Evolutionary conservation across 176 grass and related monocot species (phyloP).

Genomic region (Coix lacrymajobi): DNA sequence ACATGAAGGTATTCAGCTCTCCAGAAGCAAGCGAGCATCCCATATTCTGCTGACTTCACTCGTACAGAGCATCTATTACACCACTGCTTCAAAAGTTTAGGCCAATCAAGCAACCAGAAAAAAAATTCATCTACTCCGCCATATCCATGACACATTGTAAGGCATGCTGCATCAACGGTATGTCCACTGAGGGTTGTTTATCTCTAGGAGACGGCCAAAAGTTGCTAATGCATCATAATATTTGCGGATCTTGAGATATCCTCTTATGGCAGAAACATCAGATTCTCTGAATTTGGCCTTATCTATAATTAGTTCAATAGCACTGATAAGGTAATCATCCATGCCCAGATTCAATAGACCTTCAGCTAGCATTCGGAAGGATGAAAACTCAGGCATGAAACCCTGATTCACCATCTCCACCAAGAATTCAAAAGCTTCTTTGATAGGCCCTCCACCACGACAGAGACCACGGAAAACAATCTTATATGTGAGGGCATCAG

Average conservation of each 20-base stretch:
- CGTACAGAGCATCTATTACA: not conserved
- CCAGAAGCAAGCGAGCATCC: slow-evolving; percentile 6
- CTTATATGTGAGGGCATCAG: slow-evolving; percentile 78
- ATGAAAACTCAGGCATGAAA: slow-evolving; percentile 72
- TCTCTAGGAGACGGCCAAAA: slow-evolving; percentile 54
- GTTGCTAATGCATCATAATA: slow-evolving; percentile 80
- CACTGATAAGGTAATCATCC: slow-evolving; percentile 63
- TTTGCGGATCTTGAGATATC: slow-evolving; percentile 71
- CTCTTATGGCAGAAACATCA: slow-evolving; percentile 72
- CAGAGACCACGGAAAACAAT: slow-evolving; percentile 78
- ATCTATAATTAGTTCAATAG: slow-evolving; percentile 60
- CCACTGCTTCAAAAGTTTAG: not conserved
- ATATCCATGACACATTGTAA: slow-evolving; percentile 5
- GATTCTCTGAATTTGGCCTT: slow-evolving; percentile 48
- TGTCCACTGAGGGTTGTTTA: slow-evolving; percentile 32
- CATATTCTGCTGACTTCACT: not conserved
- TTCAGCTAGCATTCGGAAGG: slow-evolving; percentile 75
- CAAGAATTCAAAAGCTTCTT: slow-evolving; percentile 84
- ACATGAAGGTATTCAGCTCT: not conserved
- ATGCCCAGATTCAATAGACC: slow-evolving; percentile 73
- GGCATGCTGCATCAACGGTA: slow-evolving; percentile 20
- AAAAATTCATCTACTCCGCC: not conserved
- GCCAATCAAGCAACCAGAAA: slow-evolving; percentile 20
- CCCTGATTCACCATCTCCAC: slow-evolving; percentile 71
- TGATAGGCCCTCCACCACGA: slow-evolving; percentile 69